These are phyloP conservation scores for Akanthomyces muscarius DNA, from an alignment of 2,329 filamentous ascomycete species.

Conservation along the genomic window DNA sequence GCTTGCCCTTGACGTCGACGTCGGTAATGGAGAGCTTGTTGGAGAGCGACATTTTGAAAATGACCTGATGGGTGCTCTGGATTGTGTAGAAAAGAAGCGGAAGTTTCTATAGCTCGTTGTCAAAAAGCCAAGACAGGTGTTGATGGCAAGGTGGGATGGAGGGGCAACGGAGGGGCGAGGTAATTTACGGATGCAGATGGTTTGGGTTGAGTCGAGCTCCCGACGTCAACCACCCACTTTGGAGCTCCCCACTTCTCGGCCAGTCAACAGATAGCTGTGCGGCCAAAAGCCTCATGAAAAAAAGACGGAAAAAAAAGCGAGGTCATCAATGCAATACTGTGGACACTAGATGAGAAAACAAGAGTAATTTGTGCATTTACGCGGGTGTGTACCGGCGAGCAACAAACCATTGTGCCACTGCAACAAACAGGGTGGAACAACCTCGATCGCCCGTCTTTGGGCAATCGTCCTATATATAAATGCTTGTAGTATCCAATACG, in stretches of 20 bases:
- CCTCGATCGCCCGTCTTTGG: too few relatives aligned
- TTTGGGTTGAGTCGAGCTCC: neutral
- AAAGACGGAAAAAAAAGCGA: too few relatives aligned
- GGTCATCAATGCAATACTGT: too few relatives aligned
- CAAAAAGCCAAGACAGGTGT: neutral
- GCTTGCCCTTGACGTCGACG: slow-evolving; percentile 96
- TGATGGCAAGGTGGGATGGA: slow-evolving; percentile 16
- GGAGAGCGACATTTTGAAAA: slow-evolving; percentile 82
- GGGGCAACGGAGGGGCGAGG: slow-evolving; percentile 14
- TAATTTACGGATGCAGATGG: neutral
- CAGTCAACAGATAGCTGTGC: too few relatives aligned
- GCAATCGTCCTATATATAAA: too few relatives aligned
- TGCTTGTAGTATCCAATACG: too few relatives aligned
- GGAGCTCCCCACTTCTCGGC: neutral
- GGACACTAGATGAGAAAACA: too few relatives aligned
- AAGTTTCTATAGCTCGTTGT: neutral
- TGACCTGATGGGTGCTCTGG: slow-evolving; percentile 4
- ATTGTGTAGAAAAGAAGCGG: neutral
- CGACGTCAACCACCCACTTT: slow-evolving; percentile 1
- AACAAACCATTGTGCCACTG: too few relatives aligned
- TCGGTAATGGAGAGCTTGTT: slow-evolving; percentile 98
- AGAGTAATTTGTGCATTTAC: too few relatives aligned
- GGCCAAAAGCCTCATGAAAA: too few relatives aligned
- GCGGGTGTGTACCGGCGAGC: too few relatives aligned
- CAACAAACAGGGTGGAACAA: too few relatives aligned